Conservation (phyloP, 345 rosid genomes). For the Pugionium cornutum region DNA sequence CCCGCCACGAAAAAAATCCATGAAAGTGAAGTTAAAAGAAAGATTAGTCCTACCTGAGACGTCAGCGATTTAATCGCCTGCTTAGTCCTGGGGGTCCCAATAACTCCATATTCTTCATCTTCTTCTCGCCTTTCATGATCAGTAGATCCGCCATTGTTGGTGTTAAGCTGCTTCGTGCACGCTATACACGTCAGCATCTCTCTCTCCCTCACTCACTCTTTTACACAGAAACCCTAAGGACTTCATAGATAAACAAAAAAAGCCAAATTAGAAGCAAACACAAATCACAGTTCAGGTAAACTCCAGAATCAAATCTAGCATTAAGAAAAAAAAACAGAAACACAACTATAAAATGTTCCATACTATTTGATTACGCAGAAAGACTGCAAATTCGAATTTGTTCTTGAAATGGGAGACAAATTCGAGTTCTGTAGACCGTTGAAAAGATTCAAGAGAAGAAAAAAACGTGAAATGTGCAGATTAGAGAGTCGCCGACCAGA, state of each 20-base stretch:
- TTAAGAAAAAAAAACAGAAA: background rate
- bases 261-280: background rate
- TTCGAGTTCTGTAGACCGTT: no score
- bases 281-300: constrained; percentile 21
- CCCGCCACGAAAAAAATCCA: constrained; percentile 19
- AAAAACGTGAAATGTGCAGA: no score
- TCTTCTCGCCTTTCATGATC: constrained; percentile 31
- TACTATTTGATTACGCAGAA: no score
- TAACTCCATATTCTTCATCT: constrained; percentile 51
- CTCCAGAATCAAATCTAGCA: constrained; percentile 1
- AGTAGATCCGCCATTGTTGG: constrained; percentile 57
- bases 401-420: no score
- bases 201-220: background rate
- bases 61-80: constrained; percentile 75
- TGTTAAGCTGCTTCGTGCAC: constrained; percentile 70
- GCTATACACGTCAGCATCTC: constrained; percentile 89
- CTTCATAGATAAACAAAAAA: constrained; percentile 18
- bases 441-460: no score
- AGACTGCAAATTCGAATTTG: no score
- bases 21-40: constrained; percentile 16
- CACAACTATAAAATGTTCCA: background rate
- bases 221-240: constrained; percentile 3
- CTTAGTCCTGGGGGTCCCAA: constrained; percentile 71
- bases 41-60: constrained; percentile 58
- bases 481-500: no score